These are phyloP conservation scores for Kwoniella sp. DNA, from an alignment of 768 basidiomycete species.

Conservation along the genomic window DNA sequence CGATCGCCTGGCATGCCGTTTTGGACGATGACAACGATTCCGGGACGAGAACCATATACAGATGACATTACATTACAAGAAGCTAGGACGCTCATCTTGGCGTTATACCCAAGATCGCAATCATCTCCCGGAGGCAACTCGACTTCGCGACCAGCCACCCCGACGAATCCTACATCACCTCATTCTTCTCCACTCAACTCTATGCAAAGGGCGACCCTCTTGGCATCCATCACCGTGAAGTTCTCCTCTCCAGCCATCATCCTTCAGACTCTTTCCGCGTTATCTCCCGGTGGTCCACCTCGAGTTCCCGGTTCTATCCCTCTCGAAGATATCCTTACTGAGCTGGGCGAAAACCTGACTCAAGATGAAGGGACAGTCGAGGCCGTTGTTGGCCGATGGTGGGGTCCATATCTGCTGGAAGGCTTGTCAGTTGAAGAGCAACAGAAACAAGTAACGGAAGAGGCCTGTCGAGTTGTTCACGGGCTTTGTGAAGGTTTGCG, in stretches of 20 bases:
- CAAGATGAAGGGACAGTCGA: slow-evolving; percentile 54
- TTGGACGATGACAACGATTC: slow-evolving; percentile 39
- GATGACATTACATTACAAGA: slow-evolving; percentile 52
- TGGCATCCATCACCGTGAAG: slow-evolving; percentile 44
- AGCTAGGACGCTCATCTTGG: slow-evolving; percentile 50
- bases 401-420: slow-evolving; percentile 47
- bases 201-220: slow-evolving; percentile 38
- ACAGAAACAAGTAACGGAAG: slow-evolving; percentile 40
- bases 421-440: slow-evolving; percentile 29
- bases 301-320: slow-evolving; percentile 42
- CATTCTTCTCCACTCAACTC: slow-evolving; percentile 46
- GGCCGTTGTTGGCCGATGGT: slow-evolving; percentile 52
- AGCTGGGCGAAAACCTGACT: slow-evolving; percentile 54
- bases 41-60: slow-evolving; percentile 30
- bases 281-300: slow-evolving; percentile 53
- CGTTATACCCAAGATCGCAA: slow-evolving; percentile 44
- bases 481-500: slow-evolving; percentile 50
- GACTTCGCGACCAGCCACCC: slow-evolving; percentile 39
- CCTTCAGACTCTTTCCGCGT: slow-evolving; percentile 50
- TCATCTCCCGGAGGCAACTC: slow-evolving; percentile 30
- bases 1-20: slow-evolving; percentile 40
- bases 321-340: slow-evolving; percentile 54
- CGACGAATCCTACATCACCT: slow-evolving; percentile 50
- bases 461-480: slow-evolving; percentile 36
- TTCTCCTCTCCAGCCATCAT: slow-evolving; percentile 54